Percentiles rank a stretch among this genome's conserved stretches.
Evolutionary conservation across 768 basidiomycete genomes (phyloP).

Genomic region (Hirschioporus abietinus): DNA sequence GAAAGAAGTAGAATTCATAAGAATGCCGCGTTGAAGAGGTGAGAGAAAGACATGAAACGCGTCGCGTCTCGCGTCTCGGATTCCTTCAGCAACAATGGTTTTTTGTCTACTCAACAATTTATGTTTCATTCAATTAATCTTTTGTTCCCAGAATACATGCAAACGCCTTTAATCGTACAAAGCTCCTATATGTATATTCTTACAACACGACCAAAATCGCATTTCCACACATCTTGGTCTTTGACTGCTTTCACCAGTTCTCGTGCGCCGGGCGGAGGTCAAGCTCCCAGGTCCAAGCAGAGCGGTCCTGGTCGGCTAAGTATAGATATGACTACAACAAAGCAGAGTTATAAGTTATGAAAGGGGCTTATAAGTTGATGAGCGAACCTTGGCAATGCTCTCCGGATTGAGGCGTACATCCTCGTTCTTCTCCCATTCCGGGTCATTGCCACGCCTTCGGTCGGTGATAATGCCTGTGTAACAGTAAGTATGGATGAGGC

Average conservation of each 20-base stretch:
- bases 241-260: slow-evolving; percentile 36
- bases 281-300: slow-evolving; percentile 76
- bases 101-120: too few species aligned
- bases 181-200: not conserved
- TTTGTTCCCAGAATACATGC: too few species aligned
- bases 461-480: slow-evolving; percentile 37
- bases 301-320: slow-evolving; percentile 63
- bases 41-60: too few species aligned
- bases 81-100: too few species aligned
- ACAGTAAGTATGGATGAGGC: slow-evolving; percentile 2
- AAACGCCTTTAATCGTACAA: not conserved
- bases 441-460: slow-evolving; percentile 23
- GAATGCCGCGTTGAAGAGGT: too few species aligned
- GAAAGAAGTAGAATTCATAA: too few species aligned
- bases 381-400: slow-evolving; percentile 61
- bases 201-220: too few species aligned
- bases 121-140: too few species aligned
- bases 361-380: not conserved
- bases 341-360: slow-evolving; percentile 4
- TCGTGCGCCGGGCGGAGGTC: slow-evolving; percentile 57
- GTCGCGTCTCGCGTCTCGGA: too few species aligned
- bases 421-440: slow-evolving; percentile 38
- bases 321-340: slow-evolving; percentile 52
- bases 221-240: not conserved
- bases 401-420: slow-evolving; percentile 53